Conservation (phyloP, 208 protist species). For the Leishmania major region DNA sequence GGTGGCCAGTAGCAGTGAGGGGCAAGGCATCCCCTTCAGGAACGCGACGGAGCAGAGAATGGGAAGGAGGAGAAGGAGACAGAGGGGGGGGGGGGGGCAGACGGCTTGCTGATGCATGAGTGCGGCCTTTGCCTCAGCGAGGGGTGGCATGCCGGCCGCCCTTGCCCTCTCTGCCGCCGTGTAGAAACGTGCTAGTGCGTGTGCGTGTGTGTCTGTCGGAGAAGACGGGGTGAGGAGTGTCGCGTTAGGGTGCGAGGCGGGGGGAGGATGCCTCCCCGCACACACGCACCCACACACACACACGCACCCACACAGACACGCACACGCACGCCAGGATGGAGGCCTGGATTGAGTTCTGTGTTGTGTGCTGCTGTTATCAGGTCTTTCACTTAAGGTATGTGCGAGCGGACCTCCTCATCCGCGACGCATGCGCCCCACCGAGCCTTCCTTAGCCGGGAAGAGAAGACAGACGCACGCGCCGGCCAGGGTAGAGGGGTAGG, state of each 20-base stretch:
- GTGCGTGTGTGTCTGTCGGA: neutral
- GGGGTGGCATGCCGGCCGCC: neutral
- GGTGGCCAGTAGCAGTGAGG: neutral
- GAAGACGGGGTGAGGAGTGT: neutral
- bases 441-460: neutral
- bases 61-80: neutral
- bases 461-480: neutral
- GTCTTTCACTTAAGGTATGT: neutral
- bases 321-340: neutral
- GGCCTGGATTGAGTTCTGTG: neutral
- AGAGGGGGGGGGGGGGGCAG: too few species aligned
- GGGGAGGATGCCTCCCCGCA: neutral
- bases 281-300: neutral
- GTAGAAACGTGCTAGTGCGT: neutral
- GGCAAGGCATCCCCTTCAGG: neutral
- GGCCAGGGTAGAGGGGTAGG: neutral
- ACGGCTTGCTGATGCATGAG: neutral
- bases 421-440: neutral
- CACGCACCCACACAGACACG: neutral
- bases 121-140: too few species aligned
- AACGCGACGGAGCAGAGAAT: neutral
- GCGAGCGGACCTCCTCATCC: neutral
- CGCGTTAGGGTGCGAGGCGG: neutral
- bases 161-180: neutral
- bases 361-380: neutral